Conservation (phyloP, 2,329 filamentous ascomycete genomes). For the Fusarium kyushuense region DNA sequence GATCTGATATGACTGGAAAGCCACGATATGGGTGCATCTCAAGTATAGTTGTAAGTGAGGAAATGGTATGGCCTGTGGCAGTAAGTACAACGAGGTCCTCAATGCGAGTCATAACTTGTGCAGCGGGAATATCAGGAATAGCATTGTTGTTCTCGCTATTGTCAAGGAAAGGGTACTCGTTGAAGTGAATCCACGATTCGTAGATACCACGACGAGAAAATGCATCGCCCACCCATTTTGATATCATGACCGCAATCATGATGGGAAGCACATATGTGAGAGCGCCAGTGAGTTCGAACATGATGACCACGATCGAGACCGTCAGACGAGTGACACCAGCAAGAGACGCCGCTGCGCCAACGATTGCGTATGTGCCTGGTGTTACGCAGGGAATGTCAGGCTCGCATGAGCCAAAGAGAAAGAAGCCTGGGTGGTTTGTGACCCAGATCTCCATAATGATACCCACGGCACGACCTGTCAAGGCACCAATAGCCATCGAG, state of each 20-base stretch:
- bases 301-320: conserved; percentile 98
- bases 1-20: conserved; percentile 88
- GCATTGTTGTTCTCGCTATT: conserved; percentile 80
- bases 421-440: conserved; percentile 77
- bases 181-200: conserved; percentile 96
- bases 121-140: conserved; percentile 86
- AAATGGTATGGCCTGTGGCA: conserved; percentile 88
- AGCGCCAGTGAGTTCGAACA: conserved; percentile 98
- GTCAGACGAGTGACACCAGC: conserved; percentile 96
- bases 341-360: conserved; percentile 94
- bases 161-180: conserved; percentile 95
- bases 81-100: conserved; percentile 92
- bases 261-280: conserved; percentile 97
- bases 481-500: conserved; percentile 93
- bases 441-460: conserved; percentile 93
- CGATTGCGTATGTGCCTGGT: conserved; percentile 95
- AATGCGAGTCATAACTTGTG: conserved; percentile 90
- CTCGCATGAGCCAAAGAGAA: conserved; percentile 83
- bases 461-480: conserved; percentile 89
- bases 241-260: conserved; percentile 98
- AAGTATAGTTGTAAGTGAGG: conserved; percentile 77
- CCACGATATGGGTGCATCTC: conserved; percentile 83
- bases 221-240: conserved; percentile 97
- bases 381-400: conserved; percentile 90
- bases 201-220: conserved; percentile 95